Evolutionary conservation across 768 basidiomycete species (phyloP).

Genomic region (Leucosporidium scottii): DNA sequence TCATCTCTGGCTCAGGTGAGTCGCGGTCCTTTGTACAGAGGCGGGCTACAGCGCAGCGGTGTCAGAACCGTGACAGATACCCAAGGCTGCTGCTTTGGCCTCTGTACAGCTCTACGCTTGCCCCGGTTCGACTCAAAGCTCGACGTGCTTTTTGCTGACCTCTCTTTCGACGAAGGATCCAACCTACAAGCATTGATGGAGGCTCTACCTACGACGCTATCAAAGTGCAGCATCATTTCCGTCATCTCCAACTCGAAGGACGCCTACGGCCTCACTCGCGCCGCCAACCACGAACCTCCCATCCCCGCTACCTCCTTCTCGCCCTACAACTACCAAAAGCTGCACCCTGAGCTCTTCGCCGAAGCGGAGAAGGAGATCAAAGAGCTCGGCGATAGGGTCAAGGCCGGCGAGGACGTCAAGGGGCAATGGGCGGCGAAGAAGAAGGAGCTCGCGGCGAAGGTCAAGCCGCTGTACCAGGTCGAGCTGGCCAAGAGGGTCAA

Average conservation of each 20-base stretch:
- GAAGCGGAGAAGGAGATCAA: slow-evolving; percentile 25
- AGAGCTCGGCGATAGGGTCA: slow-evolving; percentile 70
- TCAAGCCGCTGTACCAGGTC: slow-evolving; percentile 45
- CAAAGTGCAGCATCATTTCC: slow-evolving; percentile 61
- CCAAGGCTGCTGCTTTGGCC: neutral
- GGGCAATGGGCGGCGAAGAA: neutral
- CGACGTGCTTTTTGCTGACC: neutral
- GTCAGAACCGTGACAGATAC: neutral
- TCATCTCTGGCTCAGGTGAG: slow-evolving; percentile 62
- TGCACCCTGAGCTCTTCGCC: slow-evolving; percentile 48
- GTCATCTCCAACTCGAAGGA: slow-evolving; percentile 89
- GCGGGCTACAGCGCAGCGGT: neutral
- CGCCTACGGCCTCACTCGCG: slow-evolving; percentile 82
- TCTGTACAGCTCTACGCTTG: neutral
- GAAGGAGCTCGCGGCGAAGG: too few relatives aligned
- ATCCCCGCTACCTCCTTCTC: slow-evolving; percentile 78
- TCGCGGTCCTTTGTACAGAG: neutral
- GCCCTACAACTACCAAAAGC: slow-evolving; percentile 72
- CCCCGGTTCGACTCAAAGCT: neutral
- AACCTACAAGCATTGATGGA: slow-evolving; percentile 96
- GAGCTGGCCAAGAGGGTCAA: slow-evolving; percentile 59
- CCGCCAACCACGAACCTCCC: slow-evolving; percentile 52
- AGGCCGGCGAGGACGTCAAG: slow-evolving; percentile 45
- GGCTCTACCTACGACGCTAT: slow-evolving; percentile 60
- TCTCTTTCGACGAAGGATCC: slow-evolving; percentile 54